These are phyloP conservation scores for Plasmodium coatneyi DNA, from an alignment of 169 alveolate species.

Conservation along the genomic window DNA sequence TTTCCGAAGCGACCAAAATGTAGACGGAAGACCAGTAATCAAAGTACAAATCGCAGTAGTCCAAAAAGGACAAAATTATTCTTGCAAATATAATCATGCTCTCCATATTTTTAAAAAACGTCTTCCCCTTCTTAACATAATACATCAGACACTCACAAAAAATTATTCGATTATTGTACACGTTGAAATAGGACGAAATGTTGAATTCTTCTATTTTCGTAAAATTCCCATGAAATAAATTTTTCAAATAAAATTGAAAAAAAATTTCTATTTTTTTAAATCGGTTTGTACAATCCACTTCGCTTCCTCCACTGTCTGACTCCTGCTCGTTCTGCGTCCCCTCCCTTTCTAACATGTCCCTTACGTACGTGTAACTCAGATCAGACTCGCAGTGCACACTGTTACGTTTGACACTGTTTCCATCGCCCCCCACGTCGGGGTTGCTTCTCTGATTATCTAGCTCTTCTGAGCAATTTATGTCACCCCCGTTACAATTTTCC, in stretches of 20 bases:
- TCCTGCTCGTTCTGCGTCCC: not conserved
- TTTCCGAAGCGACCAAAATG: conserved; percentile 63
- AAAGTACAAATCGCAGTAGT: conserved; percentile 28
- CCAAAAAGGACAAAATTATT: conserved; percentile 58
- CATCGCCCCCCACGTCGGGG: not conserved
- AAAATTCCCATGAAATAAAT: conserved; percentile 32
- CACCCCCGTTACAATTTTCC: not conserved
- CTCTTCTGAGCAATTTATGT: not conserved
- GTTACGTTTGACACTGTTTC: not conserved
- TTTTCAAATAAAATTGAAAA: conserved; percentile 46
- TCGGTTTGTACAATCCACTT: conserved; percentile 1
- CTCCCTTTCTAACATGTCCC: not conserved
- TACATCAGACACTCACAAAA: conserved; percentile 65
- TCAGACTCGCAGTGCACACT: conserved; percentile 4
- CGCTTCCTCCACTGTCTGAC: not conserved
- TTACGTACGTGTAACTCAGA: conserved; percentile 26
- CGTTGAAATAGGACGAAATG: conserved; percentile 13
- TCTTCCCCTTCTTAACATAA: conserved; percentile 28
- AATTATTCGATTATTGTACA: conserved; percentile 28
- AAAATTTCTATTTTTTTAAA: conserved; percentile 55
- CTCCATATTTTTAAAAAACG: not conserved
- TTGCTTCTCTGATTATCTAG: not conserved
- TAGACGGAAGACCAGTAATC: conserved; percentile 69
- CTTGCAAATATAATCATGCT: conserved; percentile 47
- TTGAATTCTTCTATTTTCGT: conserved; percentile 27